Base-by-base conservation (phyloP, 2,329 filamentous ascomycete genomes). In the Stagonosporopsis cucurbitacearum region DNA sequence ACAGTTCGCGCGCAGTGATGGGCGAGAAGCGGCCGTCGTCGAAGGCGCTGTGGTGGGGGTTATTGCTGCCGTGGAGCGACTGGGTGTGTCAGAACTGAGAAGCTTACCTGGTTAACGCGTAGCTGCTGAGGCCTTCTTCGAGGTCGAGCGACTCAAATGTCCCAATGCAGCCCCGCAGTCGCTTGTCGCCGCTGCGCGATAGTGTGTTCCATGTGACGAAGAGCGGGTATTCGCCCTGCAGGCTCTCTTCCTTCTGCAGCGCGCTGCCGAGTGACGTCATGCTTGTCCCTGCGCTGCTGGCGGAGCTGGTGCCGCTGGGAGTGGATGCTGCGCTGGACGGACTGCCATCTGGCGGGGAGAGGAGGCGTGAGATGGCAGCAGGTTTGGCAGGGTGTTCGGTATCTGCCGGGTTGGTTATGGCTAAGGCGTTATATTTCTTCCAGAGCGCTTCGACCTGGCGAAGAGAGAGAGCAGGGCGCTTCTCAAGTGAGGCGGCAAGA, bases 171-270 rank as follows among this genome's bases (percentile, higher is more conserved):
- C 95, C 95, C 57, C 95, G 88, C 37, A 99, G 84, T 22, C 84
- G 84, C 72, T 88, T 87, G 62, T 86, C 78, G 25, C 86, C 64
- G 49, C 74, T 79, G 20, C 80, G 75, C 7, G 84, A 86, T 50
- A 92, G 66, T 0, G 86, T 91, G 78, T 97, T 96, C 93, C 94
- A 98, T 7, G 93, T 96, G 42, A 99, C 91, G 74, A 98, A 98
- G 35, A 98, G 83, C 0, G 94, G 94, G 59, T 84, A 82, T 78
- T 73, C 25, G 76, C 59, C 64, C 19, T 58, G 57, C 1, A 50
- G 50, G 26, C 66, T 62, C 59, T 65, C 54, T 39, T 54, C 61
- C 44, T 62, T 64, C 37, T 65, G 64, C 56, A 72, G 66, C 49
- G 69, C 75, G 17, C 70, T 67, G 52, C 59, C 56, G 40, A 68